Conservation (phyloP, 495 filamentous ascomycete genomes). For the Aspergillus sclerotiicarbonarius region DNA sequence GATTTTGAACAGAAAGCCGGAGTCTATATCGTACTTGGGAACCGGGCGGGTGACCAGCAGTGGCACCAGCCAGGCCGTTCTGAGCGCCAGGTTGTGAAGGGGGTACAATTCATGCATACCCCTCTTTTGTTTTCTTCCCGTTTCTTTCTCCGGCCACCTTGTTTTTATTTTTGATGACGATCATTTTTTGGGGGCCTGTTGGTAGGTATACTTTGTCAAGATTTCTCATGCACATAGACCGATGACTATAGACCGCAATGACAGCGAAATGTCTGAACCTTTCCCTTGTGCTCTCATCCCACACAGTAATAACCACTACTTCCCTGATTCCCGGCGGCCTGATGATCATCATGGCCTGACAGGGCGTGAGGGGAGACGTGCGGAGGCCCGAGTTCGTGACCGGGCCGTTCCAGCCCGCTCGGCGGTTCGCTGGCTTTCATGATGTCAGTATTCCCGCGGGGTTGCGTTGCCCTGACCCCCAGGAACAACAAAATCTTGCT, state of each 20-base stretch:
- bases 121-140: constrained; percentile 2
- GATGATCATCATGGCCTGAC: not conserved
- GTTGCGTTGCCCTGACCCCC: constrained; percentile 17
- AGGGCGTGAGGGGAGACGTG: constrained; percentile 4
- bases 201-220: constrained; percentile 1
- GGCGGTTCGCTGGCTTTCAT: constrained; percentile 12
- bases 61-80: constrained; percentile 12
- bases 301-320: not conserved
- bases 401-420: not conserved
- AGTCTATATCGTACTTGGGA: constrained; percentile 8
- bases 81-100: constrained; percentile 21
- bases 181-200: constrained; percentile 7
- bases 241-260: constrained; percentile 11
- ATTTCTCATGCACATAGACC: constrained; percentile 13
- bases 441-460: constrained; percentile 26
- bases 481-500: constrained; percentile 21
- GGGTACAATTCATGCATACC: constrained; percentile 3
- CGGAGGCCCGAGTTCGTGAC: constrained; percentile 5
- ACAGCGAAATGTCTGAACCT: not conserved
- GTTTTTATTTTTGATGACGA: constrained; percentile 1
- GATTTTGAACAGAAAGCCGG: constrained; percentile 22
- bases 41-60: constrained; percentile 12
- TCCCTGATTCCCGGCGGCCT: no score
- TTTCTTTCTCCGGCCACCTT: not conserved
- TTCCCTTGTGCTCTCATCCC: not conserved